Evolutionary conservation across 169 alveolate genomes (phyloP).

Genomic region (Blepharisma undulans): DNA sequence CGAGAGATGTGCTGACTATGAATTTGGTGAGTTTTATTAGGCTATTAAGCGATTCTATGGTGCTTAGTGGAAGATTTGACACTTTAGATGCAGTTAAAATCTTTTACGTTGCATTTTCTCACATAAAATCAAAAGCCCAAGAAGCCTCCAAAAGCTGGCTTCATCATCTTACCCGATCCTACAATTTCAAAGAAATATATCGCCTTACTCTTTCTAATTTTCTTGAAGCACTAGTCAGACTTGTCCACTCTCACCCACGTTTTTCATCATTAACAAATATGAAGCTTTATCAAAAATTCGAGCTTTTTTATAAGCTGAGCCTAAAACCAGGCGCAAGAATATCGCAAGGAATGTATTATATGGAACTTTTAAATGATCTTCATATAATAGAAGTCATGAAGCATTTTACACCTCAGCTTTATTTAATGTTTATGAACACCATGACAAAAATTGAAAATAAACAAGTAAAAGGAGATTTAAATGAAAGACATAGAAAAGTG

Average conservation of each 20-base stretch:
- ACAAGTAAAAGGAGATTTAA: neutral
- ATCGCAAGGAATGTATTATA: neutral
- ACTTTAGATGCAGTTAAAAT: neutral
- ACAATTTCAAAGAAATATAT: neutral
- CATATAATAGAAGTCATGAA: neutral
- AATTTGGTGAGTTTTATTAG: neutral
- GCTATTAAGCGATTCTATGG: neutral
- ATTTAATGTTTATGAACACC: neutral
- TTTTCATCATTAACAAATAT: neutral
- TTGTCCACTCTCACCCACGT: neutral
- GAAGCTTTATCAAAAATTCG: neutral
- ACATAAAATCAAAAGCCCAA: neutral
- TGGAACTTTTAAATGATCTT: neutral
- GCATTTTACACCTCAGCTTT: neutral
- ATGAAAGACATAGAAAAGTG: neutral
- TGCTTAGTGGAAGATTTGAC: neutral
- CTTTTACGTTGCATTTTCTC: neutral
- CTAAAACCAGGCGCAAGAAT: neutral
- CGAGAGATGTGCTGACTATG: neutral
- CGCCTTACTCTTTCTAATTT: neutral
- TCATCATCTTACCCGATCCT: neutral
- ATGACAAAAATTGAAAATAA: neutral
- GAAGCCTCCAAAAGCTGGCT: neutral
- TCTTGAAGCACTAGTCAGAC: neutral
- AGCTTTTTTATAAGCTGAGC: neutral